Percentiles rank a stretch among this genome's conserved stretches.
Evolutionary conservation across 345 rosid genomes (phyloP).

Genomic region (Mercurialis annua): DNA sequence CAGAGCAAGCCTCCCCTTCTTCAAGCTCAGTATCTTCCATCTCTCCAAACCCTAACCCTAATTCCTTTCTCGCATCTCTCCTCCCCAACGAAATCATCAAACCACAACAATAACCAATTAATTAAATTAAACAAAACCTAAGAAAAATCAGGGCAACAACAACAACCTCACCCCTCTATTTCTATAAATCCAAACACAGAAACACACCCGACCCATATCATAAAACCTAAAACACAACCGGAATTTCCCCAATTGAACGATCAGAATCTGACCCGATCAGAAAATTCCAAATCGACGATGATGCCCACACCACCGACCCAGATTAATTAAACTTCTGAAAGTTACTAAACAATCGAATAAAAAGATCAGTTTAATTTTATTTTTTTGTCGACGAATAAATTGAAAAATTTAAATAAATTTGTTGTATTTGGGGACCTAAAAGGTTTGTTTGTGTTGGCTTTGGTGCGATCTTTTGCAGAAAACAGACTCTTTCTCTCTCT

Average conservation of each 20-base stretch:
- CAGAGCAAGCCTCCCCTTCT: slow-evolving; percentile 40
- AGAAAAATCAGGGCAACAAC: slow-evolving; percentile 7
- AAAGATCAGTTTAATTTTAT: not conserved
- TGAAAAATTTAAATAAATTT: too few species aligned
- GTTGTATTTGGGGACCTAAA: not conserved
- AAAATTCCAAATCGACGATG: slow-evolving; percentile 21
- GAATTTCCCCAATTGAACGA: slow-evolving; percentile 30
- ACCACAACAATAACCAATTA: not conserved
- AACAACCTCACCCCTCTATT: slow-evolving; percentile 4
- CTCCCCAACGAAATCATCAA: slow-evolving; percentile 33
- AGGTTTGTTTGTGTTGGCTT: slow-evolving; percentile 18
- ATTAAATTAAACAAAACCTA: not conserved
- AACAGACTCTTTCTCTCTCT: slow-evolving; percentile 34
- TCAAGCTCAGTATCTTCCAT: slow-evolving; percentile 42
- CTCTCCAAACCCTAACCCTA: slow-evolving; percentile 35
- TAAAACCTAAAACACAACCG: slow-evolving; percentile 30
- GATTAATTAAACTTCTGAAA: not conserved
- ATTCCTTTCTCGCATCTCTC: slow-evolving; percentile 33
- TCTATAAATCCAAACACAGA: slow-evolving; percentile 8
- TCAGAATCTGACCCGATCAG: slow-evolving; percentile 37
- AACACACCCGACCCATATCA: slow-evolving; percentile 16
- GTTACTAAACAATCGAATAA: not conserved
- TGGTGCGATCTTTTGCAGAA: slow-evolving; percentile 40
- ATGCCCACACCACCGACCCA: not conserved
- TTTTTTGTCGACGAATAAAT: too few species aligned